Evolutionary conservation across 2,329 filamentous ascomycete genomes (phyloP), one percentile per base, ranked within the genome.

Genomic region (Penicillium decumbens): DNA sequence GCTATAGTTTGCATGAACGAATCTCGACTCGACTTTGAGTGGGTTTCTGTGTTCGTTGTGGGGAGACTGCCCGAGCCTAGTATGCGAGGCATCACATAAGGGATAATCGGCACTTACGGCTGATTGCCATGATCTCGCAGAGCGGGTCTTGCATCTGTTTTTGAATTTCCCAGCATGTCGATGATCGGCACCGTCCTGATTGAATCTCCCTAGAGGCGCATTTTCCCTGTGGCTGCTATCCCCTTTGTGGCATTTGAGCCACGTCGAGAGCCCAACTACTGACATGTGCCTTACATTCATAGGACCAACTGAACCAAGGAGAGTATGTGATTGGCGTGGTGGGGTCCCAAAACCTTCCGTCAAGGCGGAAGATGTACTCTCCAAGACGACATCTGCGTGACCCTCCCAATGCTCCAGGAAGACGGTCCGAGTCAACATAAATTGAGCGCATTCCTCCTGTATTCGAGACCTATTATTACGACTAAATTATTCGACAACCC

Each of bases 251-350:
- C 43, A 47, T 35, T 37, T 28, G 51, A 49, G 52, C 52, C 45
- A 55, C 47, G 47, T 47, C 52, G 44, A 43, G 20, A 43, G 40
- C 45, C 44, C n/a, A 42, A 55, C 46, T 59, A 58, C 57, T 55
- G 55, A 51, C 47, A 60, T 61, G 54, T 59, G 47, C 58, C 57
- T 60, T 60, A 58, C 58, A 59, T 61, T 52, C 47, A 55, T 52
- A 58, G 43, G 54, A 45, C 49, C 47, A 48, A 51, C 42, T 47
- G 55, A 41, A 37, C 33, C 30, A 30, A 10, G 41, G 33, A 40
- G 35, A 47, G 23, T 15, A 41, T 28, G 28, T 60, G 56, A 59
- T 60, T 60, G 58, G 58, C 25, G 48, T 37, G 29, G 28, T 42
- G 20, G 41, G 49, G 52, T 55, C 54, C 52, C 52, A 55, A 49